Evolutionary conservation across 106 monocot species (phyloP), one percentile per base, ranked within the genome.

Genomic region (Hemerocallis citrina): DNA sequence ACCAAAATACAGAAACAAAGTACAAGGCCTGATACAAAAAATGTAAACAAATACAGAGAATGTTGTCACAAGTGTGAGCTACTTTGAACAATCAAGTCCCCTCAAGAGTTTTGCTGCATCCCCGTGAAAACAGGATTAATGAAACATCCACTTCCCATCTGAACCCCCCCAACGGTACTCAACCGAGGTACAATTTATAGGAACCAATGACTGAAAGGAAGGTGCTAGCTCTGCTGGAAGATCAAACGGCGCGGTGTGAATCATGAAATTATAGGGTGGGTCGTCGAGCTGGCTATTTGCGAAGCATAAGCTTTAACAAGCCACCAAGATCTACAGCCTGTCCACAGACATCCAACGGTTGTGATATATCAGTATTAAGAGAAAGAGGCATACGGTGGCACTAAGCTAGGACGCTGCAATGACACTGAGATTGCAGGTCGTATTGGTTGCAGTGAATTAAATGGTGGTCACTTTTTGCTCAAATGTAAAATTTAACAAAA

Each of bases 101-200:
- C 84, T 81, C 65, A 98, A 43, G 63, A 92, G 48, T 71, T 85
- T 81, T 4, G 92, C 87, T 20, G 84, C 84, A 71, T 92, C 96
- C 64, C 92, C 96, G 96, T 87, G 40, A 98, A 92, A 23, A 98
- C 77, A 9, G 96, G 77, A 77, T 98, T 98, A 37, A 98, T 91
- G 28, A 74, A 98, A 39, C 96, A 98, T 0, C 88, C 96, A 33
- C 77, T 98, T 35, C 88, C 96, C 35, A 92, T 76, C 70, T 98
- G 91, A 55, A 98, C 91, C 5, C 96, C 96, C 21, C 81, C 96
- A 23, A 70, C 7, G 0, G 60, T 50, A 34, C 63, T 67, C 55
- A 98, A 65, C 25, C 80, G 91, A 47, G 96, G 96, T 34, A 98
- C 70, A 64, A 98, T 88, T 58, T 98, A 92, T 2, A 98, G 75